Base-by-base conservation (phyloP, 176 grass and related monocot species). In the Ensete ventricosum region DNA sequence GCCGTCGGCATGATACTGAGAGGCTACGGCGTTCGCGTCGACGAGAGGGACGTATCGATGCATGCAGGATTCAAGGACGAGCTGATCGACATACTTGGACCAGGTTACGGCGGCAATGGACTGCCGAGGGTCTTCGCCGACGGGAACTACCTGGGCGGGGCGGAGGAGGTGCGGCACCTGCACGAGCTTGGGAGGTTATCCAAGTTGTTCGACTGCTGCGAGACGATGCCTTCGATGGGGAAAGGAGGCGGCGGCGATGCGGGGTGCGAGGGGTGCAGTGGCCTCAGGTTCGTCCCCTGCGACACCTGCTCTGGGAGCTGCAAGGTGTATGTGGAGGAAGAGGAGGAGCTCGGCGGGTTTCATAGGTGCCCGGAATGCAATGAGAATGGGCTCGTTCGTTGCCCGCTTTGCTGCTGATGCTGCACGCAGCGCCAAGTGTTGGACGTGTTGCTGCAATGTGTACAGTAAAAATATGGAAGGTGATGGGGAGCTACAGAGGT, bases 301-400 rank as follows among this genome's bases (percentile, higher is more conserved):
- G 84, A 91, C 66, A 84, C 84, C n/a, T 95, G 96, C 83, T 99
- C 88, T 9, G 91, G 96, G 53, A 99, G 96, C 87, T 99, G 96
- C 79, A 99, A 99, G 84, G 91, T 99, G 80, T 99, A 89, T 75
- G 82, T 92, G 55, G 85, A 88, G 51, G 72, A 69, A 26, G 83
- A 79, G 0, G 77, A 1, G 20, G 53, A 74, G 7, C 14, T 55
- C 21, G 53, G 25, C 1, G 72, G 84, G 11, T 99, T 99, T 77
- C 24, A 82, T 54, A 75, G 91, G 9, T 99, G 96, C 72, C 77
- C 83, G 76, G 88, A 95, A 21, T 99, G 96, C 86, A 99, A 99
- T 70, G 96, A 99, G 80, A 99, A 99, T 55, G 96, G 96, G 1
- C 85, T 99, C 6, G 85, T 95, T 14, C 83, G 91, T 21, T 99